Base-by-base conservation (phyloP, 2,329 filamentous ascomycete genomes). In the Pezicula neosporulosa region DNA sequence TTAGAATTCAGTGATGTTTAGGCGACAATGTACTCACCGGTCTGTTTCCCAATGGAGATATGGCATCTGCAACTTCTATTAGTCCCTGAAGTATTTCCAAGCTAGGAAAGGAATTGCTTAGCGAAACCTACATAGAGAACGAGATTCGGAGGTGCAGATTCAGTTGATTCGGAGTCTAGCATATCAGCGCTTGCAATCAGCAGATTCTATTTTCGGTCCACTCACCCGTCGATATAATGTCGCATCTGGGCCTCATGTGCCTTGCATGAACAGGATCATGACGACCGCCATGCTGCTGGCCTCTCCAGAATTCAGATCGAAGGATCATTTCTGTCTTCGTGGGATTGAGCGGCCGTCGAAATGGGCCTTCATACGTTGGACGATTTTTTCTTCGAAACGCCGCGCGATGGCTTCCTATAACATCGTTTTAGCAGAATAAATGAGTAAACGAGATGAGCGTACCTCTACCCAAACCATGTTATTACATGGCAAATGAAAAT, bases 381-480 rank as follows among this genome's bases (percentile, higher is more conserved):
- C 28, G n/a, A n/a, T 3, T 30, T 30, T 12, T 30, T 30, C 28
- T 30, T 7, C 10, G 6, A 30, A 30, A 30, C 9, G 28, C 28
- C 28, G 28, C 7, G 28, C 28, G 28, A 30, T 30, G 10, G 28
- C 28, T 30, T 30, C 28, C 28, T 30, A 7, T 30, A 30, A 30
- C 28, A 12, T 9, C 8, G 7, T 12, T 7, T 30, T 30, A 30
- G 28, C 28, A 30, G 28, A 30, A 30, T 30, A 8, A 4, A 30
- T 9, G 10, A 30, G 28, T 30, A 30, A 30, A 30, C 28, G 10
- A 30, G 28, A 12, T 30, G 28, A 30, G 28, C 10, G 28, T 42
- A 63, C 58, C 49, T 65, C 62, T 7, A 62, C 59, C 62, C 62
- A 65, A 37, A 53, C 50, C 62, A 65, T 65, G 46, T 62, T 63